Evolutionary conservation across 1,284 basidiomycete genomes (phyloP), one percentile per base, ranked within the genome.

Genomic region (Agroathelia rolfsii): DNA sequence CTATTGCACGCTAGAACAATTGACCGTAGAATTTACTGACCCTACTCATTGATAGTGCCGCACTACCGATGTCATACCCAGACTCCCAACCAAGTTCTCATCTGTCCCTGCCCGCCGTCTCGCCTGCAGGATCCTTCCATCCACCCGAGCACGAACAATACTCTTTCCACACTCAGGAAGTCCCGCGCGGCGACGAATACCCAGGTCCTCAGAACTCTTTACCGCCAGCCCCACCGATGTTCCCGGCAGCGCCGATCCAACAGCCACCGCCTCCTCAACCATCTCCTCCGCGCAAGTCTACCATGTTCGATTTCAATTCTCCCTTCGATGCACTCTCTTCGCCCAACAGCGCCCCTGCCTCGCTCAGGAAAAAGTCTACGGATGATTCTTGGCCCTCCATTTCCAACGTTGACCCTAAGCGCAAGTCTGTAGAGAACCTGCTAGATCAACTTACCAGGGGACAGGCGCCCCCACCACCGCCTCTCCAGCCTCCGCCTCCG

Each of bases 231-330:
- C n/a, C n/a, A n/a, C n/a, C n/a, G n/a, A n/a, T n/a, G n/a, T n/a
- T n/a, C n/a, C n/a, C n/a, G 37, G 32, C 37, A 39, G 24, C 46
- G 41, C 42, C 52, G 42, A 50, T 49, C 20, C 49, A 50, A 25
- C 46, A 48, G 12, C 48, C 45, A 28, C 44, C 48, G 6, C 43
- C 46, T 20, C 49, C 51, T 28, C 44, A 43, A 25, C 74, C 80
- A 0, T 72, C 77, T 20, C 76, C 80, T 26, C 67, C 76, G 18
- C 76, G 72, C 43, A 78, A 79, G 54, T 78, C 79, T 34, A n/a
- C n/a, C n/a, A 73, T 85, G 68, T 87, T 86, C 45, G 80, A 85
- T 30, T 87, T 83, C 41, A 66, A 79, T 35, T 85, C 82, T 34
- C 77, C 84, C 3, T 86, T 87, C 44, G 84, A 87, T 45, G 80